Conservation (phyloP, 208 protist genomes). For the Endotrypanum monterogeii region DNA sequence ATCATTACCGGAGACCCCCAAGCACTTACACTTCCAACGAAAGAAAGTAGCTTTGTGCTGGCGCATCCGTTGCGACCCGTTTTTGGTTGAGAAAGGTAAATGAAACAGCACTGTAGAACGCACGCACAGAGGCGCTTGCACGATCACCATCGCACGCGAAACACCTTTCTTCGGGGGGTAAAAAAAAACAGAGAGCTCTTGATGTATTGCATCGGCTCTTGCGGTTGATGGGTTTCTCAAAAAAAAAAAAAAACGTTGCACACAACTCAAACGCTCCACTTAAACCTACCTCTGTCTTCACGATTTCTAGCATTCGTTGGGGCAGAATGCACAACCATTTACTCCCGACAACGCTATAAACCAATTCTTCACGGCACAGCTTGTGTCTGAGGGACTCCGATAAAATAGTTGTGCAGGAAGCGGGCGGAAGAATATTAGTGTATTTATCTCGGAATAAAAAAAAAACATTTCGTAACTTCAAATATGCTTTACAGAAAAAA, state of each 20-base stretch:
- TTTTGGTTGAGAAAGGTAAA: neutral
- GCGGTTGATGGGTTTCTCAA: neutral
- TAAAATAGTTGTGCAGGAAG: neutral
- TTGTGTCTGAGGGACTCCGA: neutral
- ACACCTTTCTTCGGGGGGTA: neutral
- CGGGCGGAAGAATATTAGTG: neutral
- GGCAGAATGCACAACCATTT: neutral
- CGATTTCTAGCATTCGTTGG: neutral
- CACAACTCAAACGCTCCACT: neutral
- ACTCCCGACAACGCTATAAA: neutral
- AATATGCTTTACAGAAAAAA: neutral
- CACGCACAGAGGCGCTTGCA: neutral
- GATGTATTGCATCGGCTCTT: neutral
- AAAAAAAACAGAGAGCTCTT: neutral
- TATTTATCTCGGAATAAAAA: conserved; percentile 22
- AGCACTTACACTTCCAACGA: neutral
- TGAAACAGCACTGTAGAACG: neutral
- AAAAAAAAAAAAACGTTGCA: conserved; percentile 2
- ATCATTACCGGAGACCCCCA: neutral
- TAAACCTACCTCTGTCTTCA: neutral
- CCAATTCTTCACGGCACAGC: neutral
- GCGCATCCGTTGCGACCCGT: neutral
- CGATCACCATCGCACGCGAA: neutral
- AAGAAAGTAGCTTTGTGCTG: neutral
- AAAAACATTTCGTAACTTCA: neutral